These are phyloP conservation scores for Calocera viscosa DNA, from an alignment of 768 basidiomycete species.

Conservation along the genomic window DNA sequence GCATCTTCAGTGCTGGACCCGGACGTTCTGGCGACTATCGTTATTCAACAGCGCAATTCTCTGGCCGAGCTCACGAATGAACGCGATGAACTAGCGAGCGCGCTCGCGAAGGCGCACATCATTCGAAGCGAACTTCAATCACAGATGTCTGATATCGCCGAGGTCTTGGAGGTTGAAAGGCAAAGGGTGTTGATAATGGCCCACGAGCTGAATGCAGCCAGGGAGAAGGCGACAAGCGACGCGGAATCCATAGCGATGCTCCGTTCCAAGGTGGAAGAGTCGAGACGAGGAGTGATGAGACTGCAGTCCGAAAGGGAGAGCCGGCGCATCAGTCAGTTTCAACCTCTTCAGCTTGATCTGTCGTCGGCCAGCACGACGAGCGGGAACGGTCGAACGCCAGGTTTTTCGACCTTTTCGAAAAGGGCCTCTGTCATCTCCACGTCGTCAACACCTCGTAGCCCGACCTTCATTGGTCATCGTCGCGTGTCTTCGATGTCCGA, in stretches of 20 bases:
- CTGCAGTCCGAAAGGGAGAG: neutral
- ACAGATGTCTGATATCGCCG: neutral
- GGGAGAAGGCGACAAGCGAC: neutral
- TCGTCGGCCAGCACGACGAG: neutral
- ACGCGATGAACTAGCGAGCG: slow-evolving; percentile 49
- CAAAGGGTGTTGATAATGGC: neutral
- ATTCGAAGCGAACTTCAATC: slow-evolving; percentile 41
- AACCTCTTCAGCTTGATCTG: neutral
- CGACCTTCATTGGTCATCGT: slow-evolving; percentile 4
- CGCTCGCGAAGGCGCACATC: slow-evolving; percentile 39
- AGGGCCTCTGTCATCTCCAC: neutral
- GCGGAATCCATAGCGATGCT: neutral
- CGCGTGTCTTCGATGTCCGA: neutral
- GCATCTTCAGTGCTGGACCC: slow-evolving; percentile 40
- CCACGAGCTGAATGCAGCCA: neutral
- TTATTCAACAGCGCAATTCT: slow-evolving; percentile 57
- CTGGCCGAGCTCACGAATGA: slow-evolving; percentile 54
- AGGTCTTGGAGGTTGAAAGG: neutral
- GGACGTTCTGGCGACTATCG: slow-evolving; percentile 60
- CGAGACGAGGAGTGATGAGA: neutral
- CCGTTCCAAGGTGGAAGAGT: neutral
- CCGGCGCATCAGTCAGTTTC: neutral
- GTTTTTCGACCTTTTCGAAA: neutral
- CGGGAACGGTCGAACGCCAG: neutral
- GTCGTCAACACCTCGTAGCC: neutral